Conservation (phyloP, 2,329 filamentous ascomycete genomes). For the Xylariaceae sp. region DNA sequence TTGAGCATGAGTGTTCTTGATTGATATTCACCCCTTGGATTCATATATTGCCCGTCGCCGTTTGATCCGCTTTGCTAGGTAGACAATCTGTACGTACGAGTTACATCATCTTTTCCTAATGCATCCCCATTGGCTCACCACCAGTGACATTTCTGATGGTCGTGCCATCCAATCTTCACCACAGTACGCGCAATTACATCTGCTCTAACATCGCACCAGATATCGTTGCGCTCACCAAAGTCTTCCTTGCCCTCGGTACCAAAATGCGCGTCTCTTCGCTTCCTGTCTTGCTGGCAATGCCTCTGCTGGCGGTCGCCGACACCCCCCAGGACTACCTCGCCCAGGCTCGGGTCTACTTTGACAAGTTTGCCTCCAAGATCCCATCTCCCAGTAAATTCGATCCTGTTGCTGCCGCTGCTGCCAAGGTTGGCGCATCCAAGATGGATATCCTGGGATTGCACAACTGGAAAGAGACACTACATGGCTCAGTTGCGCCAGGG, state of each 20-base stretch:
- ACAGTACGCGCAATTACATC: constrained; percentile 1
- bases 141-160: no score
- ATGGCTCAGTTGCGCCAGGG: constrained; percentile 56
- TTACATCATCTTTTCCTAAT: constrained; percentile 26
- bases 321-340: constrained; percentile 60
- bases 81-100: constrained; percentile 8
- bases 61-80: background rate
- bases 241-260: constrained; percentile 8
- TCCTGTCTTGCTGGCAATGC: constrained; percentile 51
- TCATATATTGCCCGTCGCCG: background rate
- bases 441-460: constrained; percentile 61
- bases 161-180: constrained; percentile 1
- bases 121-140: no score
- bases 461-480: constrained; percentile 70
- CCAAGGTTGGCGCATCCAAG: constrained; percentile 49
- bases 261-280: constrained; percentile 59
- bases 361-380: constrained; percentile 50
- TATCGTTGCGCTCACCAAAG: constrained; percentile 5
- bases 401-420: constrained; percentile 44
- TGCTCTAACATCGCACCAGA: constrained; percentile 13
- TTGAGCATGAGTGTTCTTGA: background rate
- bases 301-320: constrained; percentile 54
- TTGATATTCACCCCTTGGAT: background rate
- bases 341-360: constrained; percentile 54
- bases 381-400: constrained; percentile 45